Base-by-base conservation (phyloP, 441 rosid genomes). In the Erodium moschatum region DNA sequence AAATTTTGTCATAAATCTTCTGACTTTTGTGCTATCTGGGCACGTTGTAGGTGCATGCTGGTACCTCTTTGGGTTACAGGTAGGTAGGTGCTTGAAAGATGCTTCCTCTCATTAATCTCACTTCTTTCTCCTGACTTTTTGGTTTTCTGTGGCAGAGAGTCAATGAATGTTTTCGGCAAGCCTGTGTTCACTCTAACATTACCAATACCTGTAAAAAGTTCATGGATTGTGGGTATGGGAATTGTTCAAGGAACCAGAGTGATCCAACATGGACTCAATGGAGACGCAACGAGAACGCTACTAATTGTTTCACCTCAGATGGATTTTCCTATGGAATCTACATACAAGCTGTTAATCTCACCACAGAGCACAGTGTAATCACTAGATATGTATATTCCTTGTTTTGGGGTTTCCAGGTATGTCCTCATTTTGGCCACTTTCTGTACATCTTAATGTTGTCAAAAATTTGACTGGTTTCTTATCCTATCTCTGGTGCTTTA, bases 391-490 rank as follows among this genome's bases (percentile, higher is more conserved):
- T 81, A 40, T 93, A 80, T 80, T 86, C 97, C 8, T 75, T 93
- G 69, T 93, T 87, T 74, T 93, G 97, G 98, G 98, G 98, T 63
- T 93, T 93, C 73, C 98, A 87, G 94, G 98, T 90, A 85, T 56
- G 35, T 42, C 11, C 67, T 12, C 21, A 33, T 3, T 33, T 33
- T 33, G 38, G 1, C 1, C 4, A 33, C 38, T 0, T 33, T 33
- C 1, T 0, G 2, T 33, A 2, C 27, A 2, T 24, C 27, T 24
- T 24, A 24, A 24, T 24, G 27, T 24, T 24, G 2, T 24, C 27
- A 24, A 24, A 24, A 24, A 24, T 24, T 24, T 24, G 27, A 24
- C 27, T n/a, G n/a, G n/a, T n/a, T n/a, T 21, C 31, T 65, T 9
- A 58, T 64, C 13, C n/a, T 21, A 40, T 50, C 18, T 70, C 21